Percentiles rank a stretch among this genome's conserved stretches.
phyloP scores from a whole-genome alignment of 139 green algal species.

The Chlamydomonas urium region DNA sequence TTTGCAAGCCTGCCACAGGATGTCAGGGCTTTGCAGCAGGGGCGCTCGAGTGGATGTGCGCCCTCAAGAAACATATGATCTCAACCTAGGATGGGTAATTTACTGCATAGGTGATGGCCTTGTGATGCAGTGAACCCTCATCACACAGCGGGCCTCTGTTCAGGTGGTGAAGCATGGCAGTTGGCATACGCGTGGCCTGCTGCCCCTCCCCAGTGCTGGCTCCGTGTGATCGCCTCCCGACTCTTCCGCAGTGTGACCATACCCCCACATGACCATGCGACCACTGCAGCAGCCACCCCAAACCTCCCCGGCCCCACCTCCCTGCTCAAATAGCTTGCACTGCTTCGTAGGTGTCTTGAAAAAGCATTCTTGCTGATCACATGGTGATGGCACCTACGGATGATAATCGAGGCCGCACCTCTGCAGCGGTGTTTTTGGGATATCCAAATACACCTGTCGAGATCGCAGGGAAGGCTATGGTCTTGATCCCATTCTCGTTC shows the following conservation, averaged over 20 bases:
- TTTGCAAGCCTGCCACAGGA: background rate
- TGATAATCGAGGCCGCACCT: constrained; percentile 34
- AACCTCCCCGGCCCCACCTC: no score
- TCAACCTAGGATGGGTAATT: background rate
- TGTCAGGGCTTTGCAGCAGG: background rate
- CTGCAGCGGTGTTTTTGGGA: constrained; percentile 58
- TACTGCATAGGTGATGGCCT: no score
- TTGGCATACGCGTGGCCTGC: no score
- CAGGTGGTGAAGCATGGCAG: no score
- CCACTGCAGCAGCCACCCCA: no score
- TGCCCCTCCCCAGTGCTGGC: no score
- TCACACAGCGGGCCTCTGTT: no score
- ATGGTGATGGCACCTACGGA: background rate
- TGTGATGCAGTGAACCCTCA: no score
- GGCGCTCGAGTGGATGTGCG: background rate
- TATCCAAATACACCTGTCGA: constrained; percentile 84
- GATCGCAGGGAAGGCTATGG: constrained; percentile 84
- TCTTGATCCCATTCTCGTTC: constrained; percentile 36
- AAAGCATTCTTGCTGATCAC: background rate
- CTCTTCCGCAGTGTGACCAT: background rate
- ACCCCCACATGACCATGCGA: background rate
- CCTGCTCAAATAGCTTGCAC: background rate
- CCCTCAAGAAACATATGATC: background rate
- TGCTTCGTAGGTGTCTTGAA: background rate
- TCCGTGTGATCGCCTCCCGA: no score